These are phyloP conservation scores for Leccinum pallidistipes DNA, from an alignment of 1,284 basidiomycete genomes.

Conservation along the genomic window DNA sequence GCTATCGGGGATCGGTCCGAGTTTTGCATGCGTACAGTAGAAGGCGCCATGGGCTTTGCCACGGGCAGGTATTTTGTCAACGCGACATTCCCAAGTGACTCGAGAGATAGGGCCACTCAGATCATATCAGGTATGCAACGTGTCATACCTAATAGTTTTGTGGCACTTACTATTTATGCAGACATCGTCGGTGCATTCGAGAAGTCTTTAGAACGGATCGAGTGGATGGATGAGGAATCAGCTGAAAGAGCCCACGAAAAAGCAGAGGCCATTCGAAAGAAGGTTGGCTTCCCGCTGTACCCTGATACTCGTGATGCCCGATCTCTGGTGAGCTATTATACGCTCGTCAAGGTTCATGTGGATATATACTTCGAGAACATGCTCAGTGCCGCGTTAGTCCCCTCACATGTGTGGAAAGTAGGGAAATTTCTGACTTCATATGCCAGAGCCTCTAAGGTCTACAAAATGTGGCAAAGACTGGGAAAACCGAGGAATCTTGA, in stretches of 20 bases:
- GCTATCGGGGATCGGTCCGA: slow-evolving; percentile 82
- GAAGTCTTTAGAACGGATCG: slow-evolving; percentile 69
- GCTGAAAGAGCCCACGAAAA: slow-evolving; percentile 85
- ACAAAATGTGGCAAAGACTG: slow-evolving; percentile 73
- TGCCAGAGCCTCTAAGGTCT: slow-evolving; percentile 53
- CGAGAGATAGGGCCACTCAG: slow-evolving; percentile 77
- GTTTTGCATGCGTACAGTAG: slow-evolving; percentile 67
- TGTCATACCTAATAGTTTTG: background rate
- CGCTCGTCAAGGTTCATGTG: slow-evolving; percentile 60
- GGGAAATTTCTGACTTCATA: slow-evolving; percentile 5
- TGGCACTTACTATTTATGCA: slow-evolving; percentile 24
- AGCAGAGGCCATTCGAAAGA: slow-evolving; percentile 78
- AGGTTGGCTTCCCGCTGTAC: slow-evolving; percentile 87
- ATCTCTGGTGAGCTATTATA: slow-evolving; percentile 78
- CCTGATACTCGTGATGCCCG: slow-evolving; percentile 79
- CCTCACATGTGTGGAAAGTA: background rate
- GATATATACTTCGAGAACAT: slow-evolving; percentile 87
- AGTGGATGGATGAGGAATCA: slow-evolving; percentile 93
- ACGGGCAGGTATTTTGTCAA: slow-evolving; percentile 84
- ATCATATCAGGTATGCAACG: slow-evolving; percentile 72
- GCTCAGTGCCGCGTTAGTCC: slow-evolving; percentile 58
- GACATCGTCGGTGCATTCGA: slow-evolving; percentile 88
- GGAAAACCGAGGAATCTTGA: slow-evolving; percentile 73
- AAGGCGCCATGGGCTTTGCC: slow-evolving; percentile 70
- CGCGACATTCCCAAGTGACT: slow-evolving; percentile 82